Percentiles rank a stretch among this genome's conserved stretches.
Conservation (phyloP, 331 rosid genomes). For the Quercus lobata region DNA sequence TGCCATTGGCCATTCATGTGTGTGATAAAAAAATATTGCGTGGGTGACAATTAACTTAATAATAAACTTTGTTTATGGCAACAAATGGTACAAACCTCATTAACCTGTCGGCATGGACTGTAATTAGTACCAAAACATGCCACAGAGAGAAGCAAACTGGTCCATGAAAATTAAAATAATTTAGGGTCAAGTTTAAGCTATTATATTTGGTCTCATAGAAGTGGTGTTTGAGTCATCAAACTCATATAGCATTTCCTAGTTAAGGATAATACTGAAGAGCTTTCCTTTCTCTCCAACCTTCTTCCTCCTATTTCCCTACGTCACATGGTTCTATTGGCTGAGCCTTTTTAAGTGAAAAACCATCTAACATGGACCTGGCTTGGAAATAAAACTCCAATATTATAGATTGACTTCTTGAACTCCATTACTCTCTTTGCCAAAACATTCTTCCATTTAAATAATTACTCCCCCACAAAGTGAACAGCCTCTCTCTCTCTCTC, state of each 20-base stretch:
- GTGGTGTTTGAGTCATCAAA: conserved; percentile 63
- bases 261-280: conserved; percentile 21
- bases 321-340: conserved; percentile 30
- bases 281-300: conserved; percentile 22
- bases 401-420: conserved; percentile 37
- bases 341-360: conserved; percentile 20
- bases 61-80: neutral
- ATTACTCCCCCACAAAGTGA: conserved; percentile 48
- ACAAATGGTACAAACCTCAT: conserved; percentile 19
- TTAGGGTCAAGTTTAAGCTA: conserved; percentile 17
- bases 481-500: conserved; percentile 30
- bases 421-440: conserved; percentile 31
- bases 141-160: neutral
- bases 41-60: conserved; percentile 7
- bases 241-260: conserved; percentile 23
- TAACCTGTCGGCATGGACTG: conserved; percentile 9
- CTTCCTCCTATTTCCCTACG: conserved; percentile 29
- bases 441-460: conserved; percentile 42
- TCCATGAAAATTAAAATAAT: neutral
- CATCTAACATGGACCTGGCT: conserved; percentile 22
- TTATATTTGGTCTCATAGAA: conserved; percentile 26
- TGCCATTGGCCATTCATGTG: conserved; percentile 2
- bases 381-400: conserved; percentile 28
- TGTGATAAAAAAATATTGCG: conserved; percentile 3
- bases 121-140: conserved; percentile 41